A percentile compares a stretch with the other conserved stretches of the same genome.
phyloP scores from a whole-genome alignment of 225 moss, liverwort and hornwort genomes.

The Pseudisothecium myosuroides region DNA sequence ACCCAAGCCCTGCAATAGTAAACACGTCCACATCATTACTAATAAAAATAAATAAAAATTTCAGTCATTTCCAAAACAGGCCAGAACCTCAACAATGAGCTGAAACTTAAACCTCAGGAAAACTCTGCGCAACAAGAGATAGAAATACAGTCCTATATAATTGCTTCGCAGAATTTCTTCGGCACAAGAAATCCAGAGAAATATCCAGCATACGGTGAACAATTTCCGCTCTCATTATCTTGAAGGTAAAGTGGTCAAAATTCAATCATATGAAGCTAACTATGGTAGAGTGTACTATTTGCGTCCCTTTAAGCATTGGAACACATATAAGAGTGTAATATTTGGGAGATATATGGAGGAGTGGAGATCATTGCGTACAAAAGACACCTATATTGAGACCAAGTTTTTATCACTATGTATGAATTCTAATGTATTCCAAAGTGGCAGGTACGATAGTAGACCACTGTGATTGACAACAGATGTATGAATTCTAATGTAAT shows the following conservation, averaged over 20 bases:
- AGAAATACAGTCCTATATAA: background rate
- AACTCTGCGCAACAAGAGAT: background rate
- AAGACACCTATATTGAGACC: background rate
- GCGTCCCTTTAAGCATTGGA: background rate
- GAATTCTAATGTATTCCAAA: background rate
- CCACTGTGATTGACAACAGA: background rate
- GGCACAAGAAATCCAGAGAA: background rate
- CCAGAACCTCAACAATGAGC: background rate
- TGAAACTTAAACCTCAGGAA: background rate
- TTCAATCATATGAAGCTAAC: background rate
- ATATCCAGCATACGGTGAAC: background rate
- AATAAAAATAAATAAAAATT: background rate
- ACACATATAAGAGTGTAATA: background rate
- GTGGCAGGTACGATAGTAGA: background rate
- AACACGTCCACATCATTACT: background rate
- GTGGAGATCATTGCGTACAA: background rate
- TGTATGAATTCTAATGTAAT: background rate
- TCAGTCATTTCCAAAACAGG: background rate
- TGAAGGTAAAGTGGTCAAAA: background rate
- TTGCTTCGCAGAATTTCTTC: background rate
- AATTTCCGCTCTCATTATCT: background rate
- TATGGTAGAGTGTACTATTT: background rate
- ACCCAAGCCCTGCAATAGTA: slow-evolving; percentile 55
- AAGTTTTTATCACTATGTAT: background rate
- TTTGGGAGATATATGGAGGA: background rate